These are phyloP conservation scores for Venturia aucupariae DNA, from an alignment of 2,329 filamentous ascomycete species.

Conservation along the genomic window DNA sequence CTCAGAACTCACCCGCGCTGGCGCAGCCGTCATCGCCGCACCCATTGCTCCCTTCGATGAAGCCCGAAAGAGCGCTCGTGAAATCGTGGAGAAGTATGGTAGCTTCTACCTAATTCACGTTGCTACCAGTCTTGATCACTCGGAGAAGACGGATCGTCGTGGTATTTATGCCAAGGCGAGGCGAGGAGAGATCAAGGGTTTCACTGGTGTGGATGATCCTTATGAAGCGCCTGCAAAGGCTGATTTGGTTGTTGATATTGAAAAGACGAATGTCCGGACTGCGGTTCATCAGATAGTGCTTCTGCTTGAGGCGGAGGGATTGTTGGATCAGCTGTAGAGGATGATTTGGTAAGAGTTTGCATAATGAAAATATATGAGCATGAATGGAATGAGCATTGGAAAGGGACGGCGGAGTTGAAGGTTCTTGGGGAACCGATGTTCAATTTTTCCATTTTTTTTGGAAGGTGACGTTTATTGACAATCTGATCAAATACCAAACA, in stretches of 20 bases:
- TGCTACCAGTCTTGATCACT: slow-evolving; percentile 81
- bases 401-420: neutral
- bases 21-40: slow-evolving; percentile 89
- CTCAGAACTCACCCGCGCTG: slow-evolving; percentile 83
- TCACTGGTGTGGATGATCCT: slow-evolving; percentile 95
- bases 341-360: neutral
- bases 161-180: slow-evolving; percentile 82
- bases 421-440: neutral
- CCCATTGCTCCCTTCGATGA: slow-evolving; percentile 90
- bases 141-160: slow-evolving; percentile 88
- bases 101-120: slow-evolving; percentile 95
- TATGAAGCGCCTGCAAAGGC: slow-evolving; percentile 80
- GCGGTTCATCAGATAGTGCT: slow-evolving; percentile 96
- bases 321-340: slow-evolving; percentile 57
- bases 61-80: slow-evolving; percentile 66
- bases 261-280: slow-evolving; percentile 80
- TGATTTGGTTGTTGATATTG: slow-evolving; percentile 73
- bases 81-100: slow-evolving; percentile 79
- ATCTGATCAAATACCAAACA: neutral
- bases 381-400: slow-evolving; percentile 1
- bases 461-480: neutral
- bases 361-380: neutral
- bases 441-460: neutral
- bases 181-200: slow-evolving; percentile 88
- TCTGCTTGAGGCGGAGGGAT: slow-evolving; percentile 78